phyloP scores from a whole-genome alignment of 2,329 filamentous ascomycete genomes.

The Stachybotrys chlorohalonatus region DNA sequence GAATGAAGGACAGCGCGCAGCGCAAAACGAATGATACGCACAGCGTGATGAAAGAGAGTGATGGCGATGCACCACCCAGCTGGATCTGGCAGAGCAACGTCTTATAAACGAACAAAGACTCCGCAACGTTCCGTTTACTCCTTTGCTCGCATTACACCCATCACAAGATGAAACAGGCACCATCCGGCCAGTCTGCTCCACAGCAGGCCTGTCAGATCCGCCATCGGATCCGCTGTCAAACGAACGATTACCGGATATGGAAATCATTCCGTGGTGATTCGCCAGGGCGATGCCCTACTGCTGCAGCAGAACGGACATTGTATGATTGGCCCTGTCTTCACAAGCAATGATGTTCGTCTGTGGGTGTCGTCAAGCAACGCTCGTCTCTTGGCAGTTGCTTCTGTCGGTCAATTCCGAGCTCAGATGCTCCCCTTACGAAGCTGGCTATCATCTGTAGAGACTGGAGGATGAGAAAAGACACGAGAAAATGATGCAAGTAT shows the following conservation, averaged over 20 bases:
- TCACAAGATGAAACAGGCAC: not conserved
- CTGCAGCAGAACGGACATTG: no score
- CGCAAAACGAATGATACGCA: not conserved
- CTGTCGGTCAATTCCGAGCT: no score
- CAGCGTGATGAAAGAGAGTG: not conserved
- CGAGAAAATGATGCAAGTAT: no score
- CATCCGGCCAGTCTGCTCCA: not conserved
- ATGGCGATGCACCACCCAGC: not conserved
- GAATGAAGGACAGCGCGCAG: not conserved
- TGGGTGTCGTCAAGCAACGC: no score
- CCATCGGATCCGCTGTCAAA: not conserved
- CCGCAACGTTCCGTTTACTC: not conserved
- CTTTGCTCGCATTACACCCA: not conserved
- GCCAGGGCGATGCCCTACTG: not conserved
- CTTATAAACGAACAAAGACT: no score
- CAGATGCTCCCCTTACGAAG: no score
- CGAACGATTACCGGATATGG: not conserved
- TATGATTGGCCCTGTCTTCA: no score
- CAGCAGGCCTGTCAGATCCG: not conserved
- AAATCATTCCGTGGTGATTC: constrained; percentile 4
- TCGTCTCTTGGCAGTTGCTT: no score
- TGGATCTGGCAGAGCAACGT: no score
- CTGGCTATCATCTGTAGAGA: no score
- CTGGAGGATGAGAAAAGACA: no score
- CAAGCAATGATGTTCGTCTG: no score